Evolutionary conservation across 2,329 filamentous ascomycete genomes (phyloP), one percentile per base, ranked within the genome.

Genomic region (Cytospora schulzeri): DNA sequence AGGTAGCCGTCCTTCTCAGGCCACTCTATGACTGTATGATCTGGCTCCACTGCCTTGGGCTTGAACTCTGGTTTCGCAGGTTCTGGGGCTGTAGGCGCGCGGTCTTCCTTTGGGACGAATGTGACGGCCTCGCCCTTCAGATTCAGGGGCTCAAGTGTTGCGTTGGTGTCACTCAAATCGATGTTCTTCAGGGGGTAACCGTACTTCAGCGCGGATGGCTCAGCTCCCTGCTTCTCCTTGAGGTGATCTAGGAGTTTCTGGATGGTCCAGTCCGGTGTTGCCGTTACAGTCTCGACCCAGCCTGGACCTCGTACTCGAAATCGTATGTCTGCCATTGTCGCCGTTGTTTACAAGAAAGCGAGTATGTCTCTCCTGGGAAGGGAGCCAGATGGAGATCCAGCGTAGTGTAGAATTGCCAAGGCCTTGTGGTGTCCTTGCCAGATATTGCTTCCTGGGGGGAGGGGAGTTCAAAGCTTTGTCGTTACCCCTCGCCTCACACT

Each of bases 181-280:
- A 98, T 82, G 0, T 86, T 80, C 72, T 89, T 87, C 28, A 91
- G 88, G 0, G 94, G 94, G 71, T 91, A 96, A 41, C 92, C 92
- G 77, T 90, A 92, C 80, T 95, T 97, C 67, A 96, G 80, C 52
- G 90, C 85, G 72, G 94, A 93, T 17, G 81, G 80, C 8, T 81
- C 71, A 19, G 94, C 81, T 5, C 85, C 85, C 1, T 91, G 91
- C 71, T 86, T 85, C 57, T 84, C 78, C 59, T 81, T 82, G 71
- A 93, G 87, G 57, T 85, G 80, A 4, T 81, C 73, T 55, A 88
- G 79, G 1, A 93, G 80, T 60, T 88, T 81, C 56, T 78, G 78
- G 54, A 92, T 83, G 4, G 86, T 90, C 60, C 91, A 89, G 66
- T 85, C 79, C 62, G 92, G 88, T 41, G 87, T 80, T 31, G 96